phyloP scores from a whole-genome alignment of 2,329 filamentous ascomycete species.

The Fusarium siculi region DNA sequence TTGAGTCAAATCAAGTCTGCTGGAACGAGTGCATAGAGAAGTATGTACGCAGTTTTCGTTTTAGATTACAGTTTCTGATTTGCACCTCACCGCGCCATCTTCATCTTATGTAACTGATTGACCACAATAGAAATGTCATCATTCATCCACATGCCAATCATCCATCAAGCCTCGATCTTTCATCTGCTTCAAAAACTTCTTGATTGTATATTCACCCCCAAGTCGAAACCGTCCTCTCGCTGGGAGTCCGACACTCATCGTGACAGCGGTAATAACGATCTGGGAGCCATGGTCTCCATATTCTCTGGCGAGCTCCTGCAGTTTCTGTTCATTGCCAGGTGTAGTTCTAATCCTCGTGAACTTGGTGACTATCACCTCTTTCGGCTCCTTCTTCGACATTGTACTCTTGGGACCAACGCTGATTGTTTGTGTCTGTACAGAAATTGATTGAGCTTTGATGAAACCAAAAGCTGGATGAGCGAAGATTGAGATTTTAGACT shows the following conservation, averaged over 20 bases:
- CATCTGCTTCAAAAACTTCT: not conserved
- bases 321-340: not conserved
- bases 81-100: not conserved
- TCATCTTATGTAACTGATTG: not conserved
- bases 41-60: not conserved
- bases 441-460: not conserved
- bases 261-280: not conserved
- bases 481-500: not conserved
- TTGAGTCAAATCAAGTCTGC: not conserved
- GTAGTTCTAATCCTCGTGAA: not conserved
- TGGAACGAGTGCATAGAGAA: not conserved
- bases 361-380: not conserved
- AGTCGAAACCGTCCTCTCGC: not conserved
- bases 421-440: not conserved
- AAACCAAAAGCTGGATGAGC: rapidly evolving
- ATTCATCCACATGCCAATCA: not conserved
- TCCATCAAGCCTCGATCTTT: not conserved
- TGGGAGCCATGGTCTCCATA: not conserved
- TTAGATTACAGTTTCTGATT: not conserved
- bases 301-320: not conserved
- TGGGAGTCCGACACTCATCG: not conserved
- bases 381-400: not conserved
- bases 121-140: not conserved
- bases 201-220: not conserved
- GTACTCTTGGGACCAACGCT: rapidly evolving